These are phyloP conservation scores for Chaetomiaceae sp. DNA, from an alignment of 2,329 filamentous ascomycete species.

Conservation along the genomic window DNA sequence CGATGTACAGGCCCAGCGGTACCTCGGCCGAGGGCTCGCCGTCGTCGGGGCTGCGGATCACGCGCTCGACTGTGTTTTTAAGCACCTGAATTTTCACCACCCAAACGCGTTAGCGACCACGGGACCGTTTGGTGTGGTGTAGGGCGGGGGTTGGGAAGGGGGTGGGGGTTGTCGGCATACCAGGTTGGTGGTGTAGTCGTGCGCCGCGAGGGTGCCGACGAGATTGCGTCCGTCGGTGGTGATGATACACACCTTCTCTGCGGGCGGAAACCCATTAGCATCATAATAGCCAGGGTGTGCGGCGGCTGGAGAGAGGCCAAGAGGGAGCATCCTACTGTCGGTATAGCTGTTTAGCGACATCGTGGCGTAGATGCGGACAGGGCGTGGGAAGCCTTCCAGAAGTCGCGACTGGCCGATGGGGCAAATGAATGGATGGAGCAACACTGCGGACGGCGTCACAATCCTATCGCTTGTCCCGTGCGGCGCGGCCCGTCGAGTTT, in stretches of 20 bases:
- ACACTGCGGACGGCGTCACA: not conserved
- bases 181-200: conserved; percentile 89
- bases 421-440: no score
- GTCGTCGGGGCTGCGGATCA: conserved; percentile 83
- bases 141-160: not conserved
- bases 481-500: not conserved
- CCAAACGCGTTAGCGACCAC: no score
- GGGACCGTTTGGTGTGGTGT: no score
- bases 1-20: conserved; percentile 81
- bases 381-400: not conserved
- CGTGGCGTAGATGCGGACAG: not conserved
- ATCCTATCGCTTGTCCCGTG: not conserved
- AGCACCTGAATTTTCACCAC: conserved; percentile 68
- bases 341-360: conserved; percentile 33
- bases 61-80: conserved; percentile 76
- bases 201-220: conserved; percentile 76
- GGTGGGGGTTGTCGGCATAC: conserved; percentile 39
- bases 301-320: no score
- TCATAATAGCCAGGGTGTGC: not conserved
- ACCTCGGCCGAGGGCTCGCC: conserved; percentile 75
- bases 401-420: not conserved
- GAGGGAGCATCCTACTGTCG: conserved; percentile 26
- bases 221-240: conserved; percentile 88
- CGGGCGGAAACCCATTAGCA: not conserved
- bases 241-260: conserved; percentile 87